Evolutionary conservation across 495 filamentous ascomycete species (phyloP).

Genomic region (Aspergillus affinis): DNA sequence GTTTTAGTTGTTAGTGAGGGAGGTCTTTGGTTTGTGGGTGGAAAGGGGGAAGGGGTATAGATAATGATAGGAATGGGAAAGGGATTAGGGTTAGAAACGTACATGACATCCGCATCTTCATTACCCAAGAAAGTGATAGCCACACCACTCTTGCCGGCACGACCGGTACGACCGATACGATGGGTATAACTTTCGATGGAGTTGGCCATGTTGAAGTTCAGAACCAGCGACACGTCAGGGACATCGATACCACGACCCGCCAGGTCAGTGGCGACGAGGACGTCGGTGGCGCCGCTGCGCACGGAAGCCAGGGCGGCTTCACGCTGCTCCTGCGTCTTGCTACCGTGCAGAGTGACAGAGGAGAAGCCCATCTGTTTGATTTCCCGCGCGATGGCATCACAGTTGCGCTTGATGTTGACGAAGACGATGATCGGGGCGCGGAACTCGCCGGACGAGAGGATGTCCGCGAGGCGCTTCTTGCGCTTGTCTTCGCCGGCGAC

Average conservation of each 20-base stretch:
- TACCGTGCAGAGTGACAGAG: conserved; percentile 88
- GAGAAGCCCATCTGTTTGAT: conserved; percentile 95
- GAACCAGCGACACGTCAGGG: conserved; percentile 85
- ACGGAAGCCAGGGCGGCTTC: conserved; percentile 90
- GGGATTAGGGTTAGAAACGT: conserved; percentile 36
- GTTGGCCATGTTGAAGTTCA: conserved; percentile 99
- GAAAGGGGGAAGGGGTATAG: background rate
- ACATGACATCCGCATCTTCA: conserved; percentile 92
- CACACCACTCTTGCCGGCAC: conserved; percentile 97
- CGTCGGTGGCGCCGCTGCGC: conserved; percentile 73
- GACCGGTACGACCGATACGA: conserved; percentile 94
- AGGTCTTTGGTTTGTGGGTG: background rate
- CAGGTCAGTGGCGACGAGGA: conserved; percentile 96
- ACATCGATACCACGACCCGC: conserved; percentile 99
- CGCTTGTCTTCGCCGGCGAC: conserved; percentile 90
- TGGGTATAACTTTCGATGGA: conserved; percentile 97
- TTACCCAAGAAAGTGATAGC: conserved; percentile 94
- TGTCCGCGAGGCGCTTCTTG: conserved; percentile 93
- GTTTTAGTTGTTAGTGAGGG: conserved; percentile 8
- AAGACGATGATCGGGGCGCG: conserved; percentile 95
- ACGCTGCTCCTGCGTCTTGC: conserved; percentile 96
- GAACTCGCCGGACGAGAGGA: conserved; percentile 84
- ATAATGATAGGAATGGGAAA: background rate
- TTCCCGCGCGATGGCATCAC: conserved; percentile 91
- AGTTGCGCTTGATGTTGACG: conserved; percentile 99